Percentiles rank a stretch among this genome's conserved stretches.
Evolutionary conservation across 371 early-diverging fungal species (phyloP).

Genomic region (Mucor saturninus): DNA sequence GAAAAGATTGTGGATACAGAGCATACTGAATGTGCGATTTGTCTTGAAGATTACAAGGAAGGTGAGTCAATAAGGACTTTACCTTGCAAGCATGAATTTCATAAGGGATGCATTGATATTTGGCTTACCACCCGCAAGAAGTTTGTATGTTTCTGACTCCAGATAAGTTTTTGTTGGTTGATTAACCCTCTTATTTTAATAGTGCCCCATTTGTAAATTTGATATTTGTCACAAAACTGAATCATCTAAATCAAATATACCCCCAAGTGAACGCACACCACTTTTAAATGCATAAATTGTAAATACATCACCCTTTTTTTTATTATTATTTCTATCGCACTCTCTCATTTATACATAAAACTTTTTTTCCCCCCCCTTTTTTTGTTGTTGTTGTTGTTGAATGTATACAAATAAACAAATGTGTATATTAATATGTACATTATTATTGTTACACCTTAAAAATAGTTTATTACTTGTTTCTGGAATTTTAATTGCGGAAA

Average conservation of each 20-base stretch:
- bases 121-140: constrained; percentile 84
- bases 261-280: constrained; percentile 46
- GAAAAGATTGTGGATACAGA: constrained; percentile 55
- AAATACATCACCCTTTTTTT: not conserved
- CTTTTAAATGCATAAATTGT: constrained; percentile 38
- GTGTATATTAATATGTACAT: not conserved
- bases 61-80: constrained; percentile 82
- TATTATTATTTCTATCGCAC: not conserved
- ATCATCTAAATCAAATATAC: constrained; percentile 24
- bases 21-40: constrained; percentile 90
- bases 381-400: not conserved
- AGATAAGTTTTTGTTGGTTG: not conserved
- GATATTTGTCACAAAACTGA: constrained; percentile 48
- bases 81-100: constrained; percentile 94
- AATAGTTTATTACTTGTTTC: constrained; percentile 7
- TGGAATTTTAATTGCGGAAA: not conserved
- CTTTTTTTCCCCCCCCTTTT: not conserved
- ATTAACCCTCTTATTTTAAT: not conserved
- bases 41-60: constrained; percentile 90
- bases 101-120: constrained; percentile 89
- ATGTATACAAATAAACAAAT: not conserved
- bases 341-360: not conserved
- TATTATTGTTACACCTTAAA: constrained; percentile 6
- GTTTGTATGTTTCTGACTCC: constrained; percentile 63
- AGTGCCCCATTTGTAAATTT: constrained; percentile 55